A percentile compares a stretch with the other conserved stretches of the same genome.
These are phyloP conservation scores for Yamadazyma sp. DNA, from an alignment of 1,139 yeast genomes.

Conservation along the genomic window DNA sequence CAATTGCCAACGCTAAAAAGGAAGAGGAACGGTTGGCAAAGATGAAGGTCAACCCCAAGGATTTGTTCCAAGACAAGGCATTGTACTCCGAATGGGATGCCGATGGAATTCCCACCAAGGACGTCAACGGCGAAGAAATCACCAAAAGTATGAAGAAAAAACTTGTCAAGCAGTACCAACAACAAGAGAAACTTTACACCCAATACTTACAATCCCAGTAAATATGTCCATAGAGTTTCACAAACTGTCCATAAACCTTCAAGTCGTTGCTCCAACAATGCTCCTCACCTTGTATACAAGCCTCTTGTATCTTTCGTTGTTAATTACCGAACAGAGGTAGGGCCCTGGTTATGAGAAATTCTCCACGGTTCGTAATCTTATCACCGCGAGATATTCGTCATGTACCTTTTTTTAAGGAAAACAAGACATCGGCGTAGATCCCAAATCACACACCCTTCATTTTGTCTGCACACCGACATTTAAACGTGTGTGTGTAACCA, in stretches of 20 bases:
- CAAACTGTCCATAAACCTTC: too few relatives aligned
- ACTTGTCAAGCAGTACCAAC: constrained; percentile 70
- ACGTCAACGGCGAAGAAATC: constrained; percentile 78
- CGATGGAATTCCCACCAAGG: constrained; percentile 78
- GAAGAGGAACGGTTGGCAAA: constrained; percentile 67
- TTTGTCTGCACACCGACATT: too few relatives aligned
- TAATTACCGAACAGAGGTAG: too few relatives aligned
- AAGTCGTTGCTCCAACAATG: too few relatives aligned
- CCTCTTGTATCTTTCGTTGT: too few relatives aligned
- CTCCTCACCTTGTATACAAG: too few relatives aligned
- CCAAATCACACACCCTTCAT: too few relatives aligned
- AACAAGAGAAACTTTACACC: constrained; percentile 78
- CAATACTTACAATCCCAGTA: constrained; percentile 44
- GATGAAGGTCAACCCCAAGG: constrained; percentile 68
- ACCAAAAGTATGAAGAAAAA: constrained; percentile 86
- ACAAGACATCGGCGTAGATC: too few relatives aligned
- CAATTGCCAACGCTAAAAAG: constrained; percentile 50
- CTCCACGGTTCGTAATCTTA: too few relatives aligned
- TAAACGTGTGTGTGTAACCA: too few relatives aligned
- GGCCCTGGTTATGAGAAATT: background rate
- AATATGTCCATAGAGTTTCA: too few relatives aligned
- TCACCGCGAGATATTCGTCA: background rate
- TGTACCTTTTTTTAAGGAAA: background rate
- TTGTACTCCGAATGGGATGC: constrained; percentile 80
- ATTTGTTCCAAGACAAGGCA: constrained; percentile 61